phyloP scores from a whole-genome alignment of 2,329 filamentous ascomycete species.

The Mycosphaerella arachidis region DNA sequence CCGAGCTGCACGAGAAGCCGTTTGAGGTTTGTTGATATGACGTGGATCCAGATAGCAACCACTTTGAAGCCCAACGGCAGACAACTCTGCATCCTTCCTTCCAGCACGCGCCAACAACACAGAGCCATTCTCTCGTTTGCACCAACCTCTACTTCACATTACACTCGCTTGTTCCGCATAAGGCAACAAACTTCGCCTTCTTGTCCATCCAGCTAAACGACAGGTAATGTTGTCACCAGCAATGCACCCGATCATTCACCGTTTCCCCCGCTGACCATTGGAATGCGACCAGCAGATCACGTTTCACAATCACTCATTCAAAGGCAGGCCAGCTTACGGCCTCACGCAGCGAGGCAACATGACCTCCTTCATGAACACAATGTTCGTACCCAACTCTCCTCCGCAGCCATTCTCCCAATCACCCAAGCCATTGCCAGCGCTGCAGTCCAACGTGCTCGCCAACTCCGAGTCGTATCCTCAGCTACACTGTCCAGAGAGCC shows the following conservation, averaged over 20 bases:
- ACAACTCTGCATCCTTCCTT: background rate
- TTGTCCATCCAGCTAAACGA: background rate
- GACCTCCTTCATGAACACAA: constrained; percentile 77
- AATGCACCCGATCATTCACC: background rate
- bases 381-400: constrained; percentile 56
- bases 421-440: constrained; percentile 39
- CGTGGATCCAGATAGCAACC: background rate
- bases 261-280: background rate
- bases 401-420: constrained; percentile 33
- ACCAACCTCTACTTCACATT: background rate
- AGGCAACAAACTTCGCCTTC: background rate
- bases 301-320: background rate
- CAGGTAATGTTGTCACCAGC: background rate
- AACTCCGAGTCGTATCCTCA: constrained; percentile 39
- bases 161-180: background rate
- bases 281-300: background rate
- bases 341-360: constrained; percentile 42
- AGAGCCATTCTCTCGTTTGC: background rate
- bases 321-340: background rate
- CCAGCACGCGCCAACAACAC: background rate
- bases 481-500: constrained; percentile 26
- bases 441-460: constrained; percentile 40
- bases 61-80: background rate
- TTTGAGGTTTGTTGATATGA: background rate
- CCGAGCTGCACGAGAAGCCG: no score